Conservation (phyloP, 495 filamentous ascomycete species). For the Penicillium cinerascens region DNA sequence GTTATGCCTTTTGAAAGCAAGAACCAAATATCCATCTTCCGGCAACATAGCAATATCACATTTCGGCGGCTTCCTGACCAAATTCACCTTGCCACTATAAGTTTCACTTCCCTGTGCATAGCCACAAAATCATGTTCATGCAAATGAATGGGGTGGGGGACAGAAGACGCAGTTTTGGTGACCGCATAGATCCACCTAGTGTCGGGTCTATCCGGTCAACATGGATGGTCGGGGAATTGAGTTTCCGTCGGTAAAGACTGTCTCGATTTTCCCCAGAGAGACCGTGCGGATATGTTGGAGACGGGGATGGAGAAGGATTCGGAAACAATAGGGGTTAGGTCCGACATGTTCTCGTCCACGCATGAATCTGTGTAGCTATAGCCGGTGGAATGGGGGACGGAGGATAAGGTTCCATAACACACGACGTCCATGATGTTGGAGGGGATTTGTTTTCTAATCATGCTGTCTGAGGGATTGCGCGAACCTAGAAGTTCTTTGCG, state of each 20-base stretch:
- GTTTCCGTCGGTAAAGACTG: slow-evolving; percentile 23
- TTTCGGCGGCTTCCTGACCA: slow-evolving; percentile 46
- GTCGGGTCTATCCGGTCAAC: slow-evolving; percentile 28
- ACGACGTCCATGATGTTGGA: not conserved
- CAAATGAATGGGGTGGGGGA: slow-evolving; percentile 77
- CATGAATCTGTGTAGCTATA: slow-evolving; percentile 31
- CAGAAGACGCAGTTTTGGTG: slow-evolving; percentile 52
- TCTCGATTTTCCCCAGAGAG: slow-evolving; percentile 2
- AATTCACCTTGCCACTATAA: slow-evolving; percentile 7
- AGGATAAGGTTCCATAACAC: not conserved
- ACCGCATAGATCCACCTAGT: slow-evolving; percentile 54
- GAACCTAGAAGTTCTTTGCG: not conserved
- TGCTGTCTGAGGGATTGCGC: not conserved
- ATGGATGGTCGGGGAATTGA: slow-evolving; percentile 28
- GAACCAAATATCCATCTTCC: slow-evolving; percentile 37
- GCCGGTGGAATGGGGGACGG: slow-evolving; percentile 11
- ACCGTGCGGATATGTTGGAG: slow-evolving; percentile 14
- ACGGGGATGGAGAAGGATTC: slow-evolving; percentile 20
- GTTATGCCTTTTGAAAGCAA: slow-evolving; percentile 54
- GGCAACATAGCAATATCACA: slow-evolving; percentile 59
- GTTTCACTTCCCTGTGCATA: slow-evolving; percentile 10
- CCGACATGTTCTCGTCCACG: slow-evolving; percentile 29
- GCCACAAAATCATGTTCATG: slow-evolving; percentile 60
- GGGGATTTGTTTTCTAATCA: not conserved
- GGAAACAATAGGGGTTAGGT: slow-evolving; percentile 42